Evolutionary conservation across 2,329 filamentous ascomycete genomes (phyloP), one percentile per base, ranked within the genome.

Genomic region (Alternaria brassicicola): DNA sequence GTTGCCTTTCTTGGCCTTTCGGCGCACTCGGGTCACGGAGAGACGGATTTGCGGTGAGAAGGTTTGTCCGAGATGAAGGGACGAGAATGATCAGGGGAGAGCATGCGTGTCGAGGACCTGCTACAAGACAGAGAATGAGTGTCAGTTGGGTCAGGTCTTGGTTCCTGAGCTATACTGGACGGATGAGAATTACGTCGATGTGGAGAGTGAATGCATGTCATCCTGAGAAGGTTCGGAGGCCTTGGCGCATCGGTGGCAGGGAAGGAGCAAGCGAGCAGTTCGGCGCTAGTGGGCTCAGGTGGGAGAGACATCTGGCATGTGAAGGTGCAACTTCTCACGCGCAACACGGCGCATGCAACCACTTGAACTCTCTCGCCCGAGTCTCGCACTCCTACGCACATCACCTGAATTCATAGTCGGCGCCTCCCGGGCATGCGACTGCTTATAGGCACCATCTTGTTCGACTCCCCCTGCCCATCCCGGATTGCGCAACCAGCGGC

Each of bases 391-490:
- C 12, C 13, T 6, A 6, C 31, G 1, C 12, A 36, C 13, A 41
- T 30, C 39, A 46, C 28, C 28, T 17, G 28, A 9, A 7, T n/a
- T n/a, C 43, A 35, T 45, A 19, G 54, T 55, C 52, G 28, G 58
- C 55, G 58, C 51, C 35, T 52, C 52, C 61, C 59, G 63, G 51
- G 54, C 25, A 52, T 55, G 66, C 55, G 47, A 53, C 61, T 60
- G 54, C 64, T 62, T 42, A 38, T 36, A 55, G 55, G 53, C 59
- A 46, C 61, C 45, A 52, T 51, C 52, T 52, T n/a, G n/a, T n/a
- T n/a, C n/a, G n/a, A 33, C 46, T 50, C 45, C 48, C 15, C 35
- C 9, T 25, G 36, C 31, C 53, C 47, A 39, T 19, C 54, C 47
- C 47, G 23, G 35, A 21, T 26, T 42, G 55, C 50, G 28, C 50